Conservation (phyloP, 2,329 filamentous ascomycete genomes). For the Pseudocercospora macadamiae region DNA sequence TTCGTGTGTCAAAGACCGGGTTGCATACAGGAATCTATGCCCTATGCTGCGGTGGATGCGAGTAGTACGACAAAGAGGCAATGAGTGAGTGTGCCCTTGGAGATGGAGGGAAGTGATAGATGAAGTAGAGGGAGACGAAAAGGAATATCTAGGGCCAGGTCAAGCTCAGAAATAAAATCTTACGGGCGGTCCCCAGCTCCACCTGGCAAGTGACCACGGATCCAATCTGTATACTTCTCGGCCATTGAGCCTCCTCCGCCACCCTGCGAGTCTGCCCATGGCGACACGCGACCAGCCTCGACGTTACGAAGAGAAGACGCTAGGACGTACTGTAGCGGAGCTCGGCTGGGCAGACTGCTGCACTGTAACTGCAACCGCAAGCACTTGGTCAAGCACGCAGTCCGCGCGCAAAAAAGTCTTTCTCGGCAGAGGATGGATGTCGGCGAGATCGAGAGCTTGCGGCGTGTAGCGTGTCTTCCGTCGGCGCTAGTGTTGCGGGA, state of each 20-base stretch:
- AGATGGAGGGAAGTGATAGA: neutral
- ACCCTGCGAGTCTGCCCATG: slow-evolving; percentile 9
- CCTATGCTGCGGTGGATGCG: neutral
- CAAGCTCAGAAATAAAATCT: slow-evolving; percentile 14
- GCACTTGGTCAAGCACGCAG: neutral
- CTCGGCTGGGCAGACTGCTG: no score
- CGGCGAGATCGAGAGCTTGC: slow-evolving; percentile 9
- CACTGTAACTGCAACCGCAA: no score
- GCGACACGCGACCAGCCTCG: slow-evolving; percentile 12
- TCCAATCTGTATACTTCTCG: neutral
- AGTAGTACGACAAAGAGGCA: no score
- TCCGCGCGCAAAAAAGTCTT: slow-evolving; percentile 2
- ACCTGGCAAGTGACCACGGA: slow-evolving; percentile 9
- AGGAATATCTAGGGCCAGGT: neutral
- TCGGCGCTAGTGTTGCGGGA: neutral
- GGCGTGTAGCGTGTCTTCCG: neutral
- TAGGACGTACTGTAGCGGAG: no score
- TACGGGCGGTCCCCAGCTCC: slow-evolving; percentile 5
- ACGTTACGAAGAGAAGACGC: neutral
- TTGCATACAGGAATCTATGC: neutral
- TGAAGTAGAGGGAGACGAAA: neutral
- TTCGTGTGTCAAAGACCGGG: neutral
- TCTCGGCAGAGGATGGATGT: slow-evolving; percentile 9
- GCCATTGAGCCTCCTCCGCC: neutral
- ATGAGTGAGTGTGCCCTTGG: neutral